phyloP scores from a whole-genome alignment of 1,284 basidiomycete species.

The Fistulina hepatica region DNA sequence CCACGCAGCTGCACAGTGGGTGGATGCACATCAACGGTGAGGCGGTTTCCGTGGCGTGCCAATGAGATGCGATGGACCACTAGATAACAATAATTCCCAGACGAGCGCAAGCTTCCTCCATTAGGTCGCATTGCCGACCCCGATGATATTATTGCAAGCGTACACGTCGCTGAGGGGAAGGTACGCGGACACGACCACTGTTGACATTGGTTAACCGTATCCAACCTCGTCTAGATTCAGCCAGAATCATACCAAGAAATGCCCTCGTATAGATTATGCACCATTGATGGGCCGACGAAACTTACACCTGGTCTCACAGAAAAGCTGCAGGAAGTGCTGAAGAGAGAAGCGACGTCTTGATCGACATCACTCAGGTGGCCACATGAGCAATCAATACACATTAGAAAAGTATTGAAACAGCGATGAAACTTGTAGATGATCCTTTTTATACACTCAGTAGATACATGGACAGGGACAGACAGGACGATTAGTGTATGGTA shows the following conservation, averaged over 20 bases:
- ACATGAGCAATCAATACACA: too few species aligned
- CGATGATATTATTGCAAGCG: slow-evolving; percentile 69
- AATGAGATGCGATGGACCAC: not conserved
- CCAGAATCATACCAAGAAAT: slow-evolving; percentile 67
- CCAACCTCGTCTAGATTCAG: slow-evolving; percentile 35
- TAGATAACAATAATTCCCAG: slow-evolving; percentile 26
- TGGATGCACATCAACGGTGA: slow-evolving; percentile 80
- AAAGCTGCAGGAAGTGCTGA: slow-evolving; percentile 28
- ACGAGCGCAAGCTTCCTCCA: slow-evolving; percentile 60
- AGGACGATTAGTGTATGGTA: too few species aligned
- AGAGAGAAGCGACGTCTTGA: slow-evolving; percentile 1
- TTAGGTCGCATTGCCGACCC: slow-evolving; percentile 64
- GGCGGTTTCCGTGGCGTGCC: slow-evolving; percentile 13
- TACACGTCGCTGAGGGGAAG: slow-evolving; percentile 59
- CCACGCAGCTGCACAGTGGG: slow-evolving; percentile 52
- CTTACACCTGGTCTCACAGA: slow-evolving; percentile 51
- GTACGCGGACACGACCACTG: slow-evolving; percentile 24
- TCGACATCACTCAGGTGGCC: not conserved
- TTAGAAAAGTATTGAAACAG: too few species aligned
- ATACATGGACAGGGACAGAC: too few species aligned
- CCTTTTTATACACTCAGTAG: too few species aligned
- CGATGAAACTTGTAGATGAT: too few species aligned
- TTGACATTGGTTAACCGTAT: not conserved
- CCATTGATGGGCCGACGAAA: slow-evolving; percentile 51
- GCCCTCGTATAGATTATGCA: slow-evolving; percentile 71